Evolutionary conservation across 345 rosid genomes (phyloP), one percentile per base, ranked within the genome.

Genomic region (Passiflora organensis): DNA sequence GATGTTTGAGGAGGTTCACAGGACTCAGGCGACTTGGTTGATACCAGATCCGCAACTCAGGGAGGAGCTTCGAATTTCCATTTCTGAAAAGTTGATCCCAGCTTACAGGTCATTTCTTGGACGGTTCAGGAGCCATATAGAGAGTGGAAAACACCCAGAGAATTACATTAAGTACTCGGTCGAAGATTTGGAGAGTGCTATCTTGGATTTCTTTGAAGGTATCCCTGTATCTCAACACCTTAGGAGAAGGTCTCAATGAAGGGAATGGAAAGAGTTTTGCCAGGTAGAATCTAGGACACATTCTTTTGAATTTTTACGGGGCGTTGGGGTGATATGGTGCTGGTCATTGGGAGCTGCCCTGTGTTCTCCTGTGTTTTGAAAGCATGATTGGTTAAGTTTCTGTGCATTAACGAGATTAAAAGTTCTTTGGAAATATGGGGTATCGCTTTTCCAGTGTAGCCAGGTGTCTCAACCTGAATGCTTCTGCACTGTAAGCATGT

Each of bases 171-270:
- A 87, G 76, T 91, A 83, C 51, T 73, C 95, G 0, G 90, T 79
- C 3, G 96, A 88, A 76, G 96, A 91, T 73, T 72, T 91, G 56
- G 98, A 91, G 76, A 74, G 54, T 18, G 85, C 82, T 25, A 82
- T 88, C 60, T 76, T 87, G 73, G 98, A 91, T 85, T 85, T 91
- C 83, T 91, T 91, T 15, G 98, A 91, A 72, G 98, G 98, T 32
- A 79, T 54, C 67, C 62, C 84, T 23, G 85, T 80, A 23, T 77
- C 96, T 48, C 95, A 80, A 70, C 86, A 82, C 68, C 65, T 78
- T 69, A 83, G 82, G 79, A 83, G 89, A 80, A 80, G 95, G 69
- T 80, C 96, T 55, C 84, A 72, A 68, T 76, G 72, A 76, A 64
- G n/a, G 70, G 46, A 57, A 62, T 46, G 67, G 63, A 57, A 57